Evolutionary conservation across 1,284 basidiomycete genomes (phyloP).

Genomic region (Ustilago sp.): DNA sequence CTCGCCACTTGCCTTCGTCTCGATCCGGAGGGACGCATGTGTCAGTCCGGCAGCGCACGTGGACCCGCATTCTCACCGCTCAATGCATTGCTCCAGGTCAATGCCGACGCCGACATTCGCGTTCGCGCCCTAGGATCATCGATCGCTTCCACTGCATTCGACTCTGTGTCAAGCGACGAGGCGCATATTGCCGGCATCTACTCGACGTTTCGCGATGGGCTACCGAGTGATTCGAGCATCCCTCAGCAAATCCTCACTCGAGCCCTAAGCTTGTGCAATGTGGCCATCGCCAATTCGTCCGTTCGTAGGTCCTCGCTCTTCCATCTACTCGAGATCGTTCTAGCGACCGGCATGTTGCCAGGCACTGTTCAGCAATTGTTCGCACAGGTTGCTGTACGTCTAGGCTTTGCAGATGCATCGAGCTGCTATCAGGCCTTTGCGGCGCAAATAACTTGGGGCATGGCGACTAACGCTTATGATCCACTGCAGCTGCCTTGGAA

Average conservation of each 20-base stretch:
- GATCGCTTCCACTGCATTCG: constrained; percentile 75
- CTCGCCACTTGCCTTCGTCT: constrained; percentile 73
- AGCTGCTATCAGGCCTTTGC: constrained; percentile 83
- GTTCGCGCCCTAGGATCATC: constrained; percentile 83
- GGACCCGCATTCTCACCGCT: constrained; percentile 9
- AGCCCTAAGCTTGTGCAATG: constrained; percentile 82
- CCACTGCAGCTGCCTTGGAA: constrained; percentile 78
- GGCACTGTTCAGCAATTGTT: constrained; percentile 78
- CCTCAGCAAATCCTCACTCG: constrained; percentile 84
- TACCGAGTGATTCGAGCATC: constrained; percentile 70
- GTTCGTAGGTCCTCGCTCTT: constrained; percentile 88
- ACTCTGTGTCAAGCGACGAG: constrained; percentile 26
- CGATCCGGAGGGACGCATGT: constrained; percentile 19
- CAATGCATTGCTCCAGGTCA: constrained; percentile 26
- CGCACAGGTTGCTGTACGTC: constrained; percentile 75
- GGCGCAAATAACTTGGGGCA: constrained; percentile 74
- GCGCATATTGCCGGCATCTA: constrained; percentile 38
- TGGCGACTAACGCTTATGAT: constrained; percentile 71
- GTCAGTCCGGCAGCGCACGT: constrained; percentile 18
- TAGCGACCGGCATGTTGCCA: constrained; percentile 71
- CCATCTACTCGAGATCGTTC: constrained; percentile 80
- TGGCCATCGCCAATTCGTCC: constrained; percentile 82
- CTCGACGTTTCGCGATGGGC: constrained; percentile 26
- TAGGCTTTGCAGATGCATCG: constrained; percentile 78
- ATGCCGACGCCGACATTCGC: constrained; percentile 81